Evolutionary conservation across 441 rosid genomes (phyloP).

Genomic region (Brassica balearica): DNA sequence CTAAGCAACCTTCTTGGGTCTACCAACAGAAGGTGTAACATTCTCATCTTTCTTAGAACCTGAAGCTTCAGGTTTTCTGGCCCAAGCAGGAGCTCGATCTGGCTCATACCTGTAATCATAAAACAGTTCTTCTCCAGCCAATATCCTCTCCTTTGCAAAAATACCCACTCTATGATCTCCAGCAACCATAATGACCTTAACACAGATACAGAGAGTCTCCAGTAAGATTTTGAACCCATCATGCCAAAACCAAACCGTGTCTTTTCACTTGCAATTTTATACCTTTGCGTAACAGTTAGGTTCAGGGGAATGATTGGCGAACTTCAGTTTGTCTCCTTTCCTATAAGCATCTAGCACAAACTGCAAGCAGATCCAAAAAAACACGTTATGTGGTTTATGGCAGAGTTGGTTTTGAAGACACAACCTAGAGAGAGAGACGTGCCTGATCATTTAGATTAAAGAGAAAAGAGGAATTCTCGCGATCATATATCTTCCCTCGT

Average conservation of each 20-base stretch:
- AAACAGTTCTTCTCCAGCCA: conserved; percentile 92
- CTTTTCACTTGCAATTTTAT: not conserved
- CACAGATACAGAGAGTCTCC: conserved; percentile 24
- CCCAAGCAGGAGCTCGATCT: conserved; percentile 98
- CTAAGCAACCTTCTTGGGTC: conserved; percentile 97
- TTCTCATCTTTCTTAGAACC: conserved; percentile 90
- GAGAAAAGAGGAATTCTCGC: conserved; percentile 97
- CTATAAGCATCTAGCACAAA: conserved; percentile 98
- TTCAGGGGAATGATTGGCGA: conserved; percentile 96
- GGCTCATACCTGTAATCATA: conserved; percentile 97
- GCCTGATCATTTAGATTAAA: conserved; percentile 99
- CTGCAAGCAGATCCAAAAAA: conserved; percentile 52
- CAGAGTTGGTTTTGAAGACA: not conserved
- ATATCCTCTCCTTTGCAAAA: conserved; percentile 92
- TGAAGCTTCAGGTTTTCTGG: conserved; percentile 89
- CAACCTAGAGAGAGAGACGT: conserved; percentile 38
- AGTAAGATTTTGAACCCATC: conserved; percentile 1
- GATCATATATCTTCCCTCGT: conserved; percentile 98
- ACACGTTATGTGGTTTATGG: conserved; percentile 5
- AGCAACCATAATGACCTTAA: conserved; percentile 96
- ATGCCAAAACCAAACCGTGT: not conserved
- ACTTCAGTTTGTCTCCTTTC: conserved; percentile 97
- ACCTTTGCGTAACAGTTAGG: conserved; percentile 99
- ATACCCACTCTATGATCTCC: conserved; percentile 98
- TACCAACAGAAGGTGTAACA: conserved; percentile 73